Conservation (phyloP, 208 protist genomes). For the Leishmania gerbilli region DNA sequence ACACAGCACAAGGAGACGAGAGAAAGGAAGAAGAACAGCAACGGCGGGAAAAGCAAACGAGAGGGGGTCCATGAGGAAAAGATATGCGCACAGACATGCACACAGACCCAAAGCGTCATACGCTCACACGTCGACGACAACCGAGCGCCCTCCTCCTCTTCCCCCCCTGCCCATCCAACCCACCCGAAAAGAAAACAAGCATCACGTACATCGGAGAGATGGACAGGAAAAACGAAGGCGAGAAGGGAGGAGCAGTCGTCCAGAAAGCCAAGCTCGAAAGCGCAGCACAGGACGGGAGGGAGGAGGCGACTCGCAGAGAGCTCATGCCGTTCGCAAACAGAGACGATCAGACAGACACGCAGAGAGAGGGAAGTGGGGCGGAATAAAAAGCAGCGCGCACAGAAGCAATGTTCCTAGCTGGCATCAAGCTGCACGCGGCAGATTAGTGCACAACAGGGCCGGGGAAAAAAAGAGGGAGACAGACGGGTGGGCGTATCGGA, state of each 20-base stretch:
- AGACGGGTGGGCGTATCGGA: neutral
- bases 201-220: slow-evolving; percentile 2
- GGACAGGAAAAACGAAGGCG: slow-evolving; percentile 17
- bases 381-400: neutral
- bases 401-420: neutral
- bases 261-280: neutral
- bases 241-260: neutral
- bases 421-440: neutral
- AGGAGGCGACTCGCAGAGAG: neutral
- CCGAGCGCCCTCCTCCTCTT: neutral
- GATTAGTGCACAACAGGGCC: neutral
- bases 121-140: neutral
- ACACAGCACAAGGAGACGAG: neutral
- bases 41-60: neutral
- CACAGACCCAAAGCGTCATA: neutral
- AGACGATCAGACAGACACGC: neutral
- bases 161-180: neutral
- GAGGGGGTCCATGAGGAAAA: neutral
- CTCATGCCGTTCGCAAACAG: neutral
- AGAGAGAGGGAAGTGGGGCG: neutral
- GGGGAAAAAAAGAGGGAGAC: neutral
- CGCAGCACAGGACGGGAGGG: neutral
- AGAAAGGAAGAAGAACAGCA: neutral
- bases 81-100: neutral
- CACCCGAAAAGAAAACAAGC: neutral